Evolutionary conservation across 2,329 filamentous ascomycete species (phyloP).

Genomic region (Beauveria sp.): DNA sequence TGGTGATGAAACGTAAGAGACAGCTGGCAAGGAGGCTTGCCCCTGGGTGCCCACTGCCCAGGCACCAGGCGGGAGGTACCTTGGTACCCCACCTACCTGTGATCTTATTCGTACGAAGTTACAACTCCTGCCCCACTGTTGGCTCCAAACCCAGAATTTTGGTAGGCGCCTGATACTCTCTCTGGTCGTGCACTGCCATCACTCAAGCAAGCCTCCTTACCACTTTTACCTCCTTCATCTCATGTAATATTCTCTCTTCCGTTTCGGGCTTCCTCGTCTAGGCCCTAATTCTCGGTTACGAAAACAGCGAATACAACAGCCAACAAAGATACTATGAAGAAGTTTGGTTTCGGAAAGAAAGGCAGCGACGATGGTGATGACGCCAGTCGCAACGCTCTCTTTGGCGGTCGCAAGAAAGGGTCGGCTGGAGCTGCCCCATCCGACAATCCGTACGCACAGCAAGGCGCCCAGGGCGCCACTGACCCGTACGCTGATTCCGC

Average conservation of each 20-base stretch:
- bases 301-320: neutral
- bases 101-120: too few relatives aligned
- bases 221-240: neutral
- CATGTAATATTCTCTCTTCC: neutral
- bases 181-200: neutral
- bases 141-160: neutral
- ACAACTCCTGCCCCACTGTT: neutral
- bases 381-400: constrained; percentile 41
- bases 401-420: constrained; percentile 43
- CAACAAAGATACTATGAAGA: constrained; percentile 40
- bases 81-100: too few relatives aligned
- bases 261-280: neutral
- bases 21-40: too few relatives aligned
- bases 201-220: constrained; percentile 5
- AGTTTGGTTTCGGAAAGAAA: constrained; percentile 53
- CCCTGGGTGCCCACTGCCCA: too few relatives aligned
- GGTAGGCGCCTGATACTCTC: constrained; percentile 1
- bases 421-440: constrained; percentile 35
- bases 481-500: constrained; percentile 48
- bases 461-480: constrained; percentile 31
- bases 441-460: constrained; percentile 51
- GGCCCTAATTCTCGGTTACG: neutral
- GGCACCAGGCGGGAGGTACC: too few relatives aligned
- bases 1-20: too few relatives aligned
- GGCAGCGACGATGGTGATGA: constrained; percentile 40